These are phyloP conservation scores for Pythium insidiosum DNA, from an alignment of 352 stramenopile genomes.

Conservation along the genomic window DNA sequence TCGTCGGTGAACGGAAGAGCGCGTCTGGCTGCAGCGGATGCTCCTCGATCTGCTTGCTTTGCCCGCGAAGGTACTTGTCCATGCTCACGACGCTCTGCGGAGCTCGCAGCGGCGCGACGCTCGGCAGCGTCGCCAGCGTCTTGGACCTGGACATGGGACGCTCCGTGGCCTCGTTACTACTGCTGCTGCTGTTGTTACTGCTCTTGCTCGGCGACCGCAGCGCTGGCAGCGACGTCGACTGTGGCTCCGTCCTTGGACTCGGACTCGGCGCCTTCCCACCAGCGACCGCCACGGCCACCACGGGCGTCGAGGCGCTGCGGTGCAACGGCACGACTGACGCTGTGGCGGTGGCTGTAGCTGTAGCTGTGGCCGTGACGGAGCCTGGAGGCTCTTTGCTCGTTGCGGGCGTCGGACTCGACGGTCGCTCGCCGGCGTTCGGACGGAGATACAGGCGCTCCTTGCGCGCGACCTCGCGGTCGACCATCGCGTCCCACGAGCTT, in stretches of 20 bases:
- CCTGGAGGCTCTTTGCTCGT: no score
- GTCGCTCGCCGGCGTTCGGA: not conserved
- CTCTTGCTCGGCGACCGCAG: not conserved
- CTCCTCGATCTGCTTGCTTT: slow-evolving; percentile 40
- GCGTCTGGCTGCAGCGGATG: slow-evolving; percentile 21
- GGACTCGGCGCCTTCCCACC: not conserved
- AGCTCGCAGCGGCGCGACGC: not conserved
- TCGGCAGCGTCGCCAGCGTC: slow-evolving; percentile 3
- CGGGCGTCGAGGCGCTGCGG: not conserved
- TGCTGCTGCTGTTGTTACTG: no score
- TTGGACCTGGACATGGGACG: no score
- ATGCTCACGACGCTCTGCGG: slow-evolving; percentile 24
- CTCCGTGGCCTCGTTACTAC: no score
- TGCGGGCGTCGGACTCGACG: not conserved
- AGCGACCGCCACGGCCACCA: not conserved
- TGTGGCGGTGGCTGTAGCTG: not conserved
- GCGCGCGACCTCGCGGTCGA: slow-evolving; percentile 28
- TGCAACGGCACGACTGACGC: not conserved
- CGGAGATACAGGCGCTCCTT: slow-evolving; percentile 51
- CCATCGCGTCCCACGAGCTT: slow-evolving; percentile 33
- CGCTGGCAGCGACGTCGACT: not conserved
- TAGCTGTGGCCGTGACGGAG: not conserved
- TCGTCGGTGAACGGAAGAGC: slow-evolving; percentile 41
- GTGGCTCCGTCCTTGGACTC: not conserved
- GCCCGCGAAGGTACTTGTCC: slow-evolving; percentile 55